These are phyloP conservation scores for Noccaea caerulescens DNA, from an alignment of 345 rosid species.

Conservation along the genomic window DNA sequence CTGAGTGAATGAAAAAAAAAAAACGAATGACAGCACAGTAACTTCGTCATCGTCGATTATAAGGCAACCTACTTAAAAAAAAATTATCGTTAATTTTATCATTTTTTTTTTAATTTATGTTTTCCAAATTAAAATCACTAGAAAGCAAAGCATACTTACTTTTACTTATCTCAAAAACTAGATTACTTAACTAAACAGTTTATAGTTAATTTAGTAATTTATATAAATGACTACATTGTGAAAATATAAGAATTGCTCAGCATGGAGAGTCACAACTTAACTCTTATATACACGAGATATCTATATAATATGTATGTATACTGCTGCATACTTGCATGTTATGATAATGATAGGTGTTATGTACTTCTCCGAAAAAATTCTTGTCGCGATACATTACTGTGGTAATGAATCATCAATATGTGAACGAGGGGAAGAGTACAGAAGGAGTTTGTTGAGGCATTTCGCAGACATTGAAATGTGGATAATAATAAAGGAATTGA, in stretches of 20 bases:
- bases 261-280: not conserved
- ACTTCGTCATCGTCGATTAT: not conserved
- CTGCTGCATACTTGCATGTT: constrained; percentile 2
- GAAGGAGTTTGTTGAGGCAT: constrained; percentile 18
- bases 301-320: not conserved
- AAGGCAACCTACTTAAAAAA: not conserved
- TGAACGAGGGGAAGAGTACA: constrained; percentile 17
- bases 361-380: constrained; percentile 3
- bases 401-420: constrained; percentile 22
- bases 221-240: not conserved
- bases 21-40: constrained; percentile 3
- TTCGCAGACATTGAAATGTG: constrained; percentile 20
- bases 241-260: not conserved
- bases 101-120: not conserved
- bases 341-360: constrained; percentile 12
- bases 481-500: constrained; percentile 19
- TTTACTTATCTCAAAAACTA: not conserved
- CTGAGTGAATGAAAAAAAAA: no score
- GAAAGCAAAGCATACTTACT: not conserved
- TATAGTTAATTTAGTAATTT: not conserved
- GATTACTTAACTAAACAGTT: not conserved
- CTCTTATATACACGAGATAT: constrained; percentile 11
- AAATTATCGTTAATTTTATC: not conserved
- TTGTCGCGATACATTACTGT: constrained; percentile 23
- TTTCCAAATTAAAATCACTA: not conserved